Evolutionary conservation across 805 yeast genomes (phyloP).

Genomic region (Brettanomyces custersianus): DNA sequence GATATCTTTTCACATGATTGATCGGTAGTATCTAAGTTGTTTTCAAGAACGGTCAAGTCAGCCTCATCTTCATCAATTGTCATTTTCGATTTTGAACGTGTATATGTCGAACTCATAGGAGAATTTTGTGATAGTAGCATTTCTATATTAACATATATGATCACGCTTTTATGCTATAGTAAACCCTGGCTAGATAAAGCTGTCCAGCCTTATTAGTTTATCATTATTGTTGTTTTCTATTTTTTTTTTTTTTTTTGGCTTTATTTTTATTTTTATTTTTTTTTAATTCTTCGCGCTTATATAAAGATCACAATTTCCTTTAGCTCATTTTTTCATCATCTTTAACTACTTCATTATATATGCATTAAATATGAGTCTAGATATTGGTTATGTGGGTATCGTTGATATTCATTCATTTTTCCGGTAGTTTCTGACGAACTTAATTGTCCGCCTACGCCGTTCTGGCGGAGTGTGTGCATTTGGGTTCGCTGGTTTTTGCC

Average conservation of each 20-base stretch:
- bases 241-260: neutral
- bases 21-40: constrained; percentile 53
- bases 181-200: too few relatives aligned
- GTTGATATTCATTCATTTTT: too few relatives aligned
- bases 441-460: neutral
- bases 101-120: neutral
- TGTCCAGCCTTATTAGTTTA: too few relatives aligned
- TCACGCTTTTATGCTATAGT: too few relatives aligned
- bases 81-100: constrained; percentile 3
- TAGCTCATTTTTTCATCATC: neutral
- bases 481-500: neutral
- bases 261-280: neutral
- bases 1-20: constrained; percentile 47
- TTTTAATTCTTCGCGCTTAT: neutral
- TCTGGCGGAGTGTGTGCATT: constrained; percentile 1
- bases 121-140: constrained; percentile 1
- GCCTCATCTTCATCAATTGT: constrained; percentile 63
- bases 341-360: too few relatives aligned
- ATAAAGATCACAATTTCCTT: neutral
- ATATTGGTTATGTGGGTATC: too few relatives aligned
- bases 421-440: neutral
- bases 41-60: constrained; percentile 75
- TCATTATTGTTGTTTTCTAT: too few relatives aligned
- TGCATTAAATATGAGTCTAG: too few relatives aligned
- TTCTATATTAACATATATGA: too few relatives aligned